A percentile compares a stretch with the other conserved stretches of the same genome.
These are phyloP conservation scores for Bonia amplexicaulis DNA, from an alignment of 176 grass and related monocot genomes.

Conservation along the genomic window DNA sequence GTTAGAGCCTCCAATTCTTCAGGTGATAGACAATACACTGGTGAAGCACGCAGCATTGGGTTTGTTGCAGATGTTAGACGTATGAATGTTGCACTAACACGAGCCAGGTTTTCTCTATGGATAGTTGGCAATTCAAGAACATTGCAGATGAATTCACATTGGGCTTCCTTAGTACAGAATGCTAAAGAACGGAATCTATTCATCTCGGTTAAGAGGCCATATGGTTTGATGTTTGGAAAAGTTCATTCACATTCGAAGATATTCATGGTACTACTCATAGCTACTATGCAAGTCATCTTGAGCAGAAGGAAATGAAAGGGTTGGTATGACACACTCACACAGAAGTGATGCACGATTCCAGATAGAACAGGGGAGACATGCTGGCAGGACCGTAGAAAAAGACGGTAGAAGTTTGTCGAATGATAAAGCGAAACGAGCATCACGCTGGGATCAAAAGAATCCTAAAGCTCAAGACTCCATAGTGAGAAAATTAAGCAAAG, in stretches of 20 bases:
- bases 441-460: conserved; percentile 26
- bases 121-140: conserved; percentile 90
- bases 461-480: conserved; percentile 12
- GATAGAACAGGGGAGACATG: conserved; percentile 24
- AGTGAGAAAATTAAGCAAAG: conserved; percentile 17
- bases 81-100: conserved; percentile 98
- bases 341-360: not conserved
- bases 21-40: conserved; percentile 21
- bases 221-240: conserved; percentile 58
- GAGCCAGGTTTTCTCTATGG: conserved; percentile 86
- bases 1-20: conserved; percentile 75
- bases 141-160: conserved; percentile 71
- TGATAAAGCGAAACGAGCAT: conserved; percentile 11
- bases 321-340: conserved; percentile 3
- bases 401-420: not conserved
- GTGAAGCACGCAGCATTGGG: conserved; percentile 66
- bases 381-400: conserved; percentile 27
- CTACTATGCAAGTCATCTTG: conserved; percentile 21
- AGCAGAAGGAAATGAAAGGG: conserved; percentile 17
- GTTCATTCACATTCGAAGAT: conserved; percentile 10
- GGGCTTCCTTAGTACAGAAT: conserved; percentile 73
- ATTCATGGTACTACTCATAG: conserved; percentile 4
- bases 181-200: conserved; percentile 70
- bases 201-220: conserved; percentile 56
- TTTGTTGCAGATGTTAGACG: conserved; percentile 97